These are phyloP conservation scores for Starmera caribaea DNA, from an alignment of 805 yeast species.

Conservation along the genomic window DNA sequence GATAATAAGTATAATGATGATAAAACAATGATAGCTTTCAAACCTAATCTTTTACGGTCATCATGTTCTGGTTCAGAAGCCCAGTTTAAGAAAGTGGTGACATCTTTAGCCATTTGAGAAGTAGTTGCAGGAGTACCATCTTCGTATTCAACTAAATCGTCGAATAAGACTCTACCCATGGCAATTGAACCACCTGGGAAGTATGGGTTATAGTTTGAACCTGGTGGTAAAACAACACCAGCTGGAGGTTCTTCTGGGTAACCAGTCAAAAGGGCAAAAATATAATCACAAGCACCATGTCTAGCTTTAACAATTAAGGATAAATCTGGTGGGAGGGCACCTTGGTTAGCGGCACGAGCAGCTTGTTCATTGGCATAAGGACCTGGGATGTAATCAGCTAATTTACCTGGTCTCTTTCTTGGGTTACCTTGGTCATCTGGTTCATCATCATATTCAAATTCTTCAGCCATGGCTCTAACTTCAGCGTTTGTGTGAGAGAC, in stretches of 20 bases:
- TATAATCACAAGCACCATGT: constrained; percentile 96
- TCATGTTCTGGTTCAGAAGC: constrained; percentile 98
- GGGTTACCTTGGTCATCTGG: constrained; percentile 98
- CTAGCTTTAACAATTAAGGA: constrained; percentile 97
- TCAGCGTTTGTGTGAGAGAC: constrained; percentile 89
- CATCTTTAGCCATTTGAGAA: constrained; percentile 99
- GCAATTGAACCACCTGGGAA: constrained; percentile 99
- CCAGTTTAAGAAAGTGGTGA: constrained; percentile 93
- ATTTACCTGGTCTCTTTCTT: constrained; percentile 95
- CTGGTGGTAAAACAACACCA: constrained; percentile 87
- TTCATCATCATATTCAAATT: constrained; percentile 96
- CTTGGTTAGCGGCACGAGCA: constrained; percentile 99
- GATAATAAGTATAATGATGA: constrained; percentile 74
- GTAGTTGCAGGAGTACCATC: constrained; percentile 99
- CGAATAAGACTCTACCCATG: constrained; percentile 97
- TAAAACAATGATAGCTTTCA: constrained; percentile 77
- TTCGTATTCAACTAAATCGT: constrained; percentile 95
- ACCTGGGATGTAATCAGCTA: constrained; percentile 89
- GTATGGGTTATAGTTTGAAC: constrained; percentile 97
- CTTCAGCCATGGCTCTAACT: constrained; percentile 90
- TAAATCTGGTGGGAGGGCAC: constrained; percentile 97
- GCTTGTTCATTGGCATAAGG: constrained; percentile 98
- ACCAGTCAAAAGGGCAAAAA: constrained; percentile 91
- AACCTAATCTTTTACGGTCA: constrained; percentile 93
- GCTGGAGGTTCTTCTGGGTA: constrained; percentile 99